Evolutionary conservation across 1,284 basidiomycete species (phyloP).

Genomic region (Jaminaea rosea): DNA sequence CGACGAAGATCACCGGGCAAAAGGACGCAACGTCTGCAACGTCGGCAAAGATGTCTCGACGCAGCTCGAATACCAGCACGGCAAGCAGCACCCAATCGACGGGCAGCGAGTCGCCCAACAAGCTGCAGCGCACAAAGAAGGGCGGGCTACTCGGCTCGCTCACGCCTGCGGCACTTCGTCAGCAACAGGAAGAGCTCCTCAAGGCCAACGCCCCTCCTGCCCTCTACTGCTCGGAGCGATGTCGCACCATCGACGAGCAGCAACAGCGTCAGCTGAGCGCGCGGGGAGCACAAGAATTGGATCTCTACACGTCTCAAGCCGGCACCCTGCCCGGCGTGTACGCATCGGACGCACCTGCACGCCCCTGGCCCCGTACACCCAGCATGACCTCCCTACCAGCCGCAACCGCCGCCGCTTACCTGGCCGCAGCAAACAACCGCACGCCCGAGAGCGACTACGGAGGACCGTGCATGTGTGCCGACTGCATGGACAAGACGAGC

Average conservation of each 20-base stretch:
- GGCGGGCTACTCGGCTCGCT: constrained; percentile 27
- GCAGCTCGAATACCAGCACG: constrained; percentile 20
- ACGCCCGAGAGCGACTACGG: constrained; percentile 30
- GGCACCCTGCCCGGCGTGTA: too few relatives aligned
- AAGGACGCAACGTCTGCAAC: neutral
- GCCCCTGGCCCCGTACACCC: constrained; percentile 8
- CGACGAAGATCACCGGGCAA: constrained; percentile 29
- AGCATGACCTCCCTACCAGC: constrained; percentile 8
- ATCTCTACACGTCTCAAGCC: constrained; percentile 23
- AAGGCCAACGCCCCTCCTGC: constrained; percentile 22
- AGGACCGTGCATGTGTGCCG: constrained; percentile 19
- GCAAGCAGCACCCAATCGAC: constrained; percentile 7
- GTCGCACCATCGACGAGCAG: constrained; percentile 31
- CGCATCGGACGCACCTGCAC: too few relatives aligned
- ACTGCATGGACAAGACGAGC: constrained; percentile 30
- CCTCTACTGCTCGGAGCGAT: constrained; percentile 39
- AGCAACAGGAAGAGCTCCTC: constrained; percentile 21
- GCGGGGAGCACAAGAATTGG: constrained; percentile 25
- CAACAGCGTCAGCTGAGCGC: constrained; percentile 9
- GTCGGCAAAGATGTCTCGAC: constrained; percentile 11
- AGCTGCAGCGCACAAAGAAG: constrained; percentile 12
- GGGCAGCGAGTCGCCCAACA: constrained; percentile 1
- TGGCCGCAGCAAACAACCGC: constrained; percentile 3
- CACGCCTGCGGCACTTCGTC: constrained; percentile 22
- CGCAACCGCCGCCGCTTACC: too few relatives aligned